phyloP scores from a whole-genome alignment of 2,329 filamentous ascomycete genomes.

The Fusarium longipes region DNA sequence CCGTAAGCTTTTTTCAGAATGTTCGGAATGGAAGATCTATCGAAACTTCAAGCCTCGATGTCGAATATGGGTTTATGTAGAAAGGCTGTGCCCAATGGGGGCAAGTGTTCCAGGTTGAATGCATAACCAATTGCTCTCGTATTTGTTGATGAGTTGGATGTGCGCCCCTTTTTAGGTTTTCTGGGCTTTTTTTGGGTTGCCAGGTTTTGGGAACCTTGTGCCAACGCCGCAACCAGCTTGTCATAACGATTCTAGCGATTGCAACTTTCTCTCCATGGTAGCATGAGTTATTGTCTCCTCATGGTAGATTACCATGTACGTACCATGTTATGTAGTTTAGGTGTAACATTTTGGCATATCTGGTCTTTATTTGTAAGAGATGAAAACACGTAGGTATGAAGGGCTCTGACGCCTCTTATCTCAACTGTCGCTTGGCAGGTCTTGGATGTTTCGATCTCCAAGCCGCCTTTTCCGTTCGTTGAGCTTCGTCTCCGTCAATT shows the following conservation, averaged over 20 bases:
- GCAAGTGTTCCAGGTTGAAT: slow-evolving; percentile 31
- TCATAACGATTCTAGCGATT: no score
- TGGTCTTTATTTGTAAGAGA: background rate
- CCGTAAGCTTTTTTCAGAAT: slow-evolving; percentile 26
- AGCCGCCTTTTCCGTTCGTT: slow-evolving; percentile 18
- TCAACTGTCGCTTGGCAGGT: background rate
- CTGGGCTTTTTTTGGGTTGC: slow-evolving; percentile 29
- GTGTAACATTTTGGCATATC: background rate
- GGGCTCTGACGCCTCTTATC: background rate
- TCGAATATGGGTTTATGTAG: slow-evolving; percentile 3
- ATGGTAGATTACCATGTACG: background rate
- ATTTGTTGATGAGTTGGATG: slow-evolving; percentile 26
- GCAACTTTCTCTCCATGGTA: slow-evolving; percentile 1
- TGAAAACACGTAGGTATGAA: background rate
- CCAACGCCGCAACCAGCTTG: slow-evolving; percentile 24
- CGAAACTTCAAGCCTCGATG: slow-evolving; percentile 22
- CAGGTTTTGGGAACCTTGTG: slow-evolving; percentile 16
- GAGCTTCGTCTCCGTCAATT: background rate
- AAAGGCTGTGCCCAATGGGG: slow-evolving; percentile 22
- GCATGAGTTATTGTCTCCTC: no score
- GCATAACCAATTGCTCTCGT: slow-evolving; percentile 34
- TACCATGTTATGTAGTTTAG: no score
- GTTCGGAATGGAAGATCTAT: slow-evolving; percentile 38
- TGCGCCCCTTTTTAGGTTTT: slow-evolving; percentile 34
- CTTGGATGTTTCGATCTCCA: background rate